Base-by-base conservation (phyloP, 2,329 filamentous ascomycete genomes). In the Pseudomassariella vexata region DNA sequence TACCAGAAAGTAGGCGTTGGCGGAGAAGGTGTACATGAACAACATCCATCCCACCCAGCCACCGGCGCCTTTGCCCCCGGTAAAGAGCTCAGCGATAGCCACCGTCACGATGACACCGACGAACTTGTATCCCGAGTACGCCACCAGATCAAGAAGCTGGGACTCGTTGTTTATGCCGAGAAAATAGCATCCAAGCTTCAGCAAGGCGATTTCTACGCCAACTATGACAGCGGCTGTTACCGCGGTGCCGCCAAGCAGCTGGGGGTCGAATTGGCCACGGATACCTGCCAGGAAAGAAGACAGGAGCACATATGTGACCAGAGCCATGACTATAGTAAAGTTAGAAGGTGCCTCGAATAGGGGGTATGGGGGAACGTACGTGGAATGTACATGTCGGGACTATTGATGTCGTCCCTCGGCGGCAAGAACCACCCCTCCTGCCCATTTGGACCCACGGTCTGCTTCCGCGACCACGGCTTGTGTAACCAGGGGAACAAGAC, bases 371-470 rank as follows among this genome's bases (percentile, higher is more conserved):
- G 15, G 28, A 23, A 51, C 61, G 21, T 47, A 70, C 65, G 62
- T 37, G 89, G 89, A 49, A 98, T 98, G 65, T 98, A 98, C 89
- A 98, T 96, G 63, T 98, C 92, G 11, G 94, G 92, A 44, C 87
- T 94, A 63, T 98, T 98, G 60, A 96, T 71, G 55, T 98, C 92
- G 59, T 98, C 90, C 43, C 92, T 76, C 3, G 92, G 92, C 5
- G 92, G 87, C 6, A 95, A 73, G 61, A 92, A 98, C 68, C 80
- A 82, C 27, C 77, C 77, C 42, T 83, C 79, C 48, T 81, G 76
- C 30, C 82, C 74, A 53, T 75, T 78, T 35, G 79, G 76, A 14
- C 81, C 79, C 35, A 80, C 73, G 35, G 82, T 70, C 56, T 94
- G 86, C 59, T 94, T 88, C 45, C 94, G 83, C 39, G 87, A 94